These are phyloP conservation scores for Perkinsus marinus DNA, from an alignment of 169 alveolate species.

Conservation along the genomic window DNA sequence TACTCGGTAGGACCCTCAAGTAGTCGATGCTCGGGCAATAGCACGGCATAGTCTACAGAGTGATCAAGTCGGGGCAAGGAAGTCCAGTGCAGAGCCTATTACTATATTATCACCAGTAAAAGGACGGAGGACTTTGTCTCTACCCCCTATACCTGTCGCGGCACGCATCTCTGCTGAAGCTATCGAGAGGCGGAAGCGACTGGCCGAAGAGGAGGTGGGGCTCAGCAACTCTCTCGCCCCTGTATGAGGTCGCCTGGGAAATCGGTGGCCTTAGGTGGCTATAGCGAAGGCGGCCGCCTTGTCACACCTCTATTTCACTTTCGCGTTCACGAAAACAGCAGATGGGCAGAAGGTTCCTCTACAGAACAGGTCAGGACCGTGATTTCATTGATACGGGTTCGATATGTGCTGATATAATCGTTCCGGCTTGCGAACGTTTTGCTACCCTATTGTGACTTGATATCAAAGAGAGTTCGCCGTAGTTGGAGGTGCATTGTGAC, in stretches of 20 bases:
- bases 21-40: no score
- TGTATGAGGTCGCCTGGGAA: neutral
- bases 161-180: neutral
- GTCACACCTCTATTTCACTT: neutral
- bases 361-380: neutral
- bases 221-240: neutral
- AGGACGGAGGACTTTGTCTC: neutral
- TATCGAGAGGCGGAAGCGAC: neutral
- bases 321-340: neutral
- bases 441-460: no score
- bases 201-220: neutral
- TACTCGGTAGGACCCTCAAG: no score
- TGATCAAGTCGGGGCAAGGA: neutral
- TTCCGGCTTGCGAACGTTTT: no score
- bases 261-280: neutral
- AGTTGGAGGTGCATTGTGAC: no score
- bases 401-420: no score
- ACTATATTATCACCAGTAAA: neutral
- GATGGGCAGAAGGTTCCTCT: neutral
- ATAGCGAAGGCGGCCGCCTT: neutral
- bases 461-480: neutral
- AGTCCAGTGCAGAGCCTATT: neutral
- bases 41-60: no score
- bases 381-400: no score
- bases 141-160: neutral